phyloP scores from a whole-genome alignment of 306 rosid genomes.

The apple (Malus domestica) region DNA sequence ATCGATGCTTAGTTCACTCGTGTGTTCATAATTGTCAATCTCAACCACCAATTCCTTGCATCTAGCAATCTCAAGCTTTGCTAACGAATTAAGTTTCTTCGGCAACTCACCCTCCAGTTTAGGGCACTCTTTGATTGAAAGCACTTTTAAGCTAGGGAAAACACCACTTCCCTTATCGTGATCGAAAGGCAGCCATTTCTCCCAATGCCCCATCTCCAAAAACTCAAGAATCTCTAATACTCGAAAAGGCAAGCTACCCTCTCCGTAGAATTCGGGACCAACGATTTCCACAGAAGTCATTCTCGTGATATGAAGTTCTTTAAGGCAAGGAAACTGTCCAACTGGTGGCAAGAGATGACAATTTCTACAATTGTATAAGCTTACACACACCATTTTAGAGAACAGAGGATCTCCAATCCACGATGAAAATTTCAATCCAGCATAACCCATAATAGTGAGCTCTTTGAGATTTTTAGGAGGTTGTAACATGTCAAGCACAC shows the following conservation, averaged over 20 bases:
- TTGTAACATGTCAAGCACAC: background rate
- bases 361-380: background rate
- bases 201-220: background rate
- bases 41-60: too few relatives aligned
- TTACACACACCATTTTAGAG: background rate
- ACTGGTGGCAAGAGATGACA: background rate
- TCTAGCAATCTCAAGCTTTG: too few relatives aligned
- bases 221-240: background rate
- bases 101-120: too few relatives aligned
- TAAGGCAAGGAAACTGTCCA: slow-evolving; percentile 12
- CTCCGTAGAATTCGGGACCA: too few relatives aligned
- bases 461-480: background rate
- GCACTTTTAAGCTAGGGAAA: too few relatives aligned
- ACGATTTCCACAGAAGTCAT: background rate
- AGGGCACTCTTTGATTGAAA: too few relatives aligned
- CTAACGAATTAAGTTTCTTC: too few relatives aligned
- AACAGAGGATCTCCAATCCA: slow-evolving; percentile 13
- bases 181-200: too few relatives aligned
- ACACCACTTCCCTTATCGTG: too few relatives aligned
- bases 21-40: too few relatives aligned
- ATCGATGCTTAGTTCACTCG: too few relatives aligned
- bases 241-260: too few relatives aligned
- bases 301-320: background rate
- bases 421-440: background rate
- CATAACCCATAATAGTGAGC: background rate